A percentile compares a stretch with the other conserved stretches of the same genome.
phyloP scores from a whole-genome alignment of 2,329 filamentous ascomycete genomes.

The Aspergillus novoparasiticus region DNA sequence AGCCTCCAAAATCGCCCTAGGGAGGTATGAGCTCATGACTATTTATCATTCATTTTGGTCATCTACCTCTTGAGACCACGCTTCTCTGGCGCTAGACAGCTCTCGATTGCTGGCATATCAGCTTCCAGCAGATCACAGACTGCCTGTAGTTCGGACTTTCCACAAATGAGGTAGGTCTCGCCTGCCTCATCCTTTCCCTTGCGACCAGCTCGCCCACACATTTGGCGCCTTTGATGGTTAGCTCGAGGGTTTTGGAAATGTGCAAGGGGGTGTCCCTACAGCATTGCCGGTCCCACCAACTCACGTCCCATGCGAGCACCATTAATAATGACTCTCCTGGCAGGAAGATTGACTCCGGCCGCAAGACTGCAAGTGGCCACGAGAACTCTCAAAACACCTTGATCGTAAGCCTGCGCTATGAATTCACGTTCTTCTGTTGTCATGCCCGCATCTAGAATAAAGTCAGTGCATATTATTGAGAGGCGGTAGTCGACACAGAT shows the following conservation, averaged over 20 bases:
- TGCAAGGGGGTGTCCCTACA: slow-evolving; percentile 45
- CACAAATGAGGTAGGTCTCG: slow-evolving; percentile 76
- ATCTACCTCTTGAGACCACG: slow-evolving; percentile 66
- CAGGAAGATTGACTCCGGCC: slow-evolving; percentile 77
- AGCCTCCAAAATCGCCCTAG: slow-evolving; percentile 70
- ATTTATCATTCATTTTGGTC: neutral
- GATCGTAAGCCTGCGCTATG: slow-evolving; percentile 70
- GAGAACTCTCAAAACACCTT: slow-evolving; percentile 67
- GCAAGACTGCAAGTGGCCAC: slow-evolving; percentile 78
- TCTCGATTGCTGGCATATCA: slow-evolving; percentile 69
- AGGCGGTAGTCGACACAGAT: neutral
- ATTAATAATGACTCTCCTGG: slow-evolving; percentile 73
- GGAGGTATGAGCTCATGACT: slow-evolving; percentile 9
- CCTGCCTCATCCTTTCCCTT: slow-evolving; percentile 78
- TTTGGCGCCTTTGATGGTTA: slow-evolving; percentile 61
- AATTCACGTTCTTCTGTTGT: slow-evolving; percentile 76
- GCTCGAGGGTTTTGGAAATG: slow-evolving; percentile 5
- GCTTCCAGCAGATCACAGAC: slow-evolving; percentile 72
- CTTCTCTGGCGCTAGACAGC: slow-evolving; percentile 68
- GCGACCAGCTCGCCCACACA: slow-evolving; percentile 75
- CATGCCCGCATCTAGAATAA: slow-evolving; percentile 49
- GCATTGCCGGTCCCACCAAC: slow-evolving; percentile 75
- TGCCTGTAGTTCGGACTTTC: slow-evolving; percentile 67
- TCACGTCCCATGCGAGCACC: slow-evolving; percentile 76
- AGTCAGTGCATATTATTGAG: slow-evolving; percentile 26